Evolutionary conservation across 805 yeast species (phyloP).

Genomic region (Starmerella apicola): DNA sequence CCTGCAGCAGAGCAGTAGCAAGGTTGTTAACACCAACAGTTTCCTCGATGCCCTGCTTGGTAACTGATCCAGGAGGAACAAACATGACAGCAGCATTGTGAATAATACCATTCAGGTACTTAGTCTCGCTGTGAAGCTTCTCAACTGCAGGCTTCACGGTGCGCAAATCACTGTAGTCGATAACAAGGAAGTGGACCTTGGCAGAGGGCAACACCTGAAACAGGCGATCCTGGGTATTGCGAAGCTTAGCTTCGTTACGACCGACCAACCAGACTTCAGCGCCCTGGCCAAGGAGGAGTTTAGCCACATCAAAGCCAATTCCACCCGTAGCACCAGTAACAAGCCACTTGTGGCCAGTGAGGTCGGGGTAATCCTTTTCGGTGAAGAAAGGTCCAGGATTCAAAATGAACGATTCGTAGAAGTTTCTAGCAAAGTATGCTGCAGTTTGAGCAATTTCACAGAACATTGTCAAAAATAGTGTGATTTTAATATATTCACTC

Average conservation of each 20-base stretch:
- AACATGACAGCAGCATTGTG: slow-evolving; percentile 23
- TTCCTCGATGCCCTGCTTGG: slow-evolving; percentile 36
- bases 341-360: slow-evolving; percentile 27
- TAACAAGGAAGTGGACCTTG: slow-evolving; percentile 14
- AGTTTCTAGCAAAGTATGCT: too few relatives aligned
- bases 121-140: slow-evolving; percentile 8
- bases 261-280: slow-evolving; percentile 32
- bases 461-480: too few relatives aligned
- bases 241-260: slow-evolving; percentile 29
- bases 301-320: slow-evolving; percentile 16
- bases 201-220: slow-evolving; percentile 21
- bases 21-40: slow-evolving; percentile 38
- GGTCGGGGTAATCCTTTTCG: slow-evolving; percentile 24
- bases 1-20: slow-evolving; percentile 36
- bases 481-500: too few relatives aligned
- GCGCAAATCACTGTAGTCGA: slow-evolving; percentile 21
- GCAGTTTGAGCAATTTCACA: too few relatives aligned
- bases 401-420: too few relatives aligned
- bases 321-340: slow-evolving; percentile 22
- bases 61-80: slow-evolving; percentile 27
- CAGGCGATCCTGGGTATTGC: slow-evolving; percentile 24
- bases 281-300: slow-evolving; percentile 7
- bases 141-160: slow-evolving; percentile 20
- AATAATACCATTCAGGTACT: slow-evolving; percentile 19
- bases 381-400: slow-evolving; percentile 9